Conservation (phyloP, 495 filamentous ascomycete species). For the Tuber umbilicatum region DNA sequence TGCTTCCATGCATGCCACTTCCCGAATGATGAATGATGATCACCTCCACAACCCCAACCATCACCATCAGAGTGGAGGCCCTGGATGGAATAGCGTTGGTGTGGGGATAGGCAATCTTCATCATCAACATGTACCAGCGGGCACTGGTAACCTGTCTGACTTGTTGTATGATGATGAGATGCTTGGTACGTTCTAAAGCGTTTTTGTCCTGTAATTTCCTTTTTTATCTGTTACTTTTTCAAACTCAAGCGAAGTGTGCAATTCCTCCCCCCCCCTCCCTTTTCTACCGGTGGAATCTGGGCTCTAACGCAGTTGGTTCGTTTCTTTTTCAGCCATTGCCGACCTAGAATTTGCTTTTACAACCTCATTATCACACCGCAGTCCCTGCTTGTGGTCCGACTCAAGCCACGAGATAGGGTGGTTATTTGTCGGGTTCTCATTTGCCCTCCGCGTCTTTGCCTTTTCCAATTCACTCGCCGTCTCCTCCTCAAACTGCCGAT, state of each 20-base stretch:
- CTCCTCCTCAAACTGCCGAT: constrained; percentile 45
- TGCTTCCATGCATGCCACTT: constrained; percentile 34
- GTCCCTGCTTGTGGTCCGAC: constrained; percentile 1
- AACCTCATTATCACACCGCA: constrained; percentile 14
- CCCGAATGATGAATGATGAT: constrained; percentile 30
- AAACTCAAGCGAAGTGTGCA: constrained; percentile 39
- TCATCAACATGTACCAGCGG: constrained; percentile 41
- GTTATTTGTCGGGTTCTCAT: constrained; percentile 13
- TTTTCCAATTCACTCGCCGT: constrained; percentile 25
- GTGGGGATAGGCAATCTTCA: constrained; percentile 40
- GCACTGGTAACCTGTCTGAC: constrained; percentile 41
- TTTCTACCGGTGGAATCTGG: constrained; percentile 22
- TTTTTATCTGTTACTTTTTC: constrained; percentile 32
- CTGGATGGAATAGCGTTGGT: constrained; percentile 28
- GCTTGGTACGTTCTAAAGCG: constrained; percentile 45
- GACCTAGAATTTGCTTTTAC: constrained; percentile 21
- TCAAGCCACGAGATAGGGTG: constrained; percentile 7
- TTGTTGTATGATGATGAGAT: constrained; percentile 47
- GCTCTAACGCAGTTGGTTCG: constrained; percentile 29
- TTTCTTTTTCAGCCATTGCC: constrained; percentile 18
- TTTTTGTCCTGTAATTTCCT: constrained; percentile 37
- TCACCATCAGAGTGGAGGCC: constrained; percentile 24
- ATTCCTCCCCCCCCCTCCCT: constrained; percentile 23
- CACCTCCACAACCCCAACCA: constrained; percentile 32
- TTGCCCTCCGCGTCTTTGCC: constrained; percentile 15